Evolutionary conservation across 192 early-diverging fungal genomes (phyloP), one percentile per base, ranked within the genome.

Genomic region (Coemansia sp.): DNA sequence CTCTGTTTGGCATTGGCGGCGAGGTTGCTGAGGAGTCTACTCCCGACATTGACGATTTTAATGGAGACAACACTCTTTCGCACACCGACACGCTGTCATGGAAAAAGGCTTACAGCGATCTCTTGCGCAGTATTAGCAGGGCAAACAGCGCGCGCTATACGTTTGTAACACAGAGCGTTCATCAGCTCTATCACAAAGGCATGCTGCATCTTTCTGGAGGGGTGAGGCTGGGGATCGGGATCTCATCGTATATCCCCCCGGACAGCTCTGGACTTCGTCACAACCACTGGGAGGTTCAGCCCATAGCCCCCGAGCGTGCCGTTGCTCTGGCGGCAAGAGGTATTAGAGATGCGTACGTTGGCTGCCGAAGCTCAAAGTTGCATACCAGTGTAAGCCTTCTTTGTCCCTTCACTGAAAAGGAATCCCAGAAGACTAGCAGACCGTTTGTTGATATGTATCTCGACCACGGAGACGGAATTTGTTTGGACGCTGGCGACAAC

Each of bases 201-300:
- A 39, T 84, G 69, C 56, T 76, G 69, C 81, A 79, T 56, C 62
- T 84, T 16, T 70, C 70, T 9, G 77, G 77, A 11, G 81, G 81
- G 16, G 81, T 84, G 63, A 72, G 81, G n/a, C 66, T 84, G 32
- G 77, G 81, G 9, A 84, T 84, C 37, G 81, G 81, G 0, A 74
- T 84, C 21, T 84, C 76, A 15, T 67, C 81, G 32, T 78, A 68
- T 40, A 79, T 79, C 18, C 72, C 77, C 23, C 81, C 81, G 4
- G 77, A 76, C 58, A 18, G 37, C 2, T 11, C 61, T 18, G 81
- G 81, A 18, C 43, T 68, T 19, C 72, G 76, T 12, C 76, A 70
- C 58, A 84, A 79, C 44, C 81, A 84, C 42, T 84, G 81, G 81
- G 77, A 84, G 16, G 77, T 84, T 5, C 76, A 79, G 48, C 81